A percentile compares a stretch with the other conserved stretches of the same genome.
These are phyloP conservation scores for Boletus rex-veris DNA, from an alignment of 768 basidiomycete genomes.

Conservation along the genomic window DNA sequence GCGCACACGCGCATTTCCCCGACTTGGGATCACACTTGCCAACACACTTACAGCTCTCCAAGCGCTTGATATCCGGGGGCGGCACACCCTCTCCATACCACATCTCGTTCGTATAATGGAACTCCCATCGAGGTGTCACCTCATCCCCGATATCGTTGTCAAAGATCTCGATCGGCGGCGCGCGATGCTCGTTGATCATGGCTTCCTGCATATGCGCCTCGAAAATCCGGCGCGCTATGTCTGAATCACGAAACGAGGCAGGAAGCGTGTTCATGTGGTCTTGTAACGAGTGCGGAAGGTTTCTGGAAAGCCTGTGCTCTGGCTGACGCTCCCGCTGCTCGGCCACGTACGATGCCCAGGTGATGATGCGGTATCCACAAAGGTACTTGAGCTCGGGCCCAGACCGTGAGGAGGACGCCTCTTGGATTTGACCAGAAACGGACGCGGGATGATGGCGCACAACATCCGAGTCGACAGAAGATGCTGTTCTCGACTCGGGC, in stretches of 20 bases:
- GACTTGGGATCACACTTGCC: conserved; percentile 74
- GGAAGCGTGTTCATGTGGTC: conserved; percentile 61
- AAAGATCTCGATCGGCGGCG: conserved; percentile 60
- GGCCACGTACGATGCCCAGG: conserved; percentile 22
- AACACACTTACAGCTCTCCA: conserved; percentile 70
- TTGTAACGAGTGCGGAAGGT: conserved; percentile 62
- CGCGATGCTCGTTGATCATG: conserved; percentile 60
- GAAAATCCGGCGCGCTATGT: conserved; percentile 52
- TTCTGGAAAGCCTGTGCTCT: conserved; percentile 34
- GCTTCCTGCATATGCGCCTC: conserved; percentile 65
- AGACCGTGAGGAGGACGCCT: neutral
- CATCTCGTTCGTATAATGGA: conserved; percentile 81
- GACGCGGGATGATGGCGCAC: too few species aligned
- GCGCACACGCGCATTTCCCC: conserved; percentile 68
- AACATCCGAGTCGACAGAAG: neutral
- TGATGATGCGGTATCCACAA: conserved; percentile 13
- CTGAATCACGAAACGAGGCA: conserved; percentile 36
- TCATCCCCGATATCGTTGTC: conserved; percentile 67
- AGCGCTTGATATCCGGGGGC: conserved; percentile 51
- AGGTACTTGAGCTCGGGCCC: neutral
- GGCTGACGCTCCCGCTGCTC: conserved; percentile 17
- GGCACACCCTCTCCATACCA: conserved; percentile 70
- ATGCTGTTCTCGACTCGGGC: neutral
- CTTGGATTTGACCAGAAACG: neutral
- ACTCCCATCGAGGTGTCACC: conserved; percentile 79